Base-by-base conservation (phyloP, 2,329 filamentous ascomycete species). In the Colletotrichum kahawae region DNA sequence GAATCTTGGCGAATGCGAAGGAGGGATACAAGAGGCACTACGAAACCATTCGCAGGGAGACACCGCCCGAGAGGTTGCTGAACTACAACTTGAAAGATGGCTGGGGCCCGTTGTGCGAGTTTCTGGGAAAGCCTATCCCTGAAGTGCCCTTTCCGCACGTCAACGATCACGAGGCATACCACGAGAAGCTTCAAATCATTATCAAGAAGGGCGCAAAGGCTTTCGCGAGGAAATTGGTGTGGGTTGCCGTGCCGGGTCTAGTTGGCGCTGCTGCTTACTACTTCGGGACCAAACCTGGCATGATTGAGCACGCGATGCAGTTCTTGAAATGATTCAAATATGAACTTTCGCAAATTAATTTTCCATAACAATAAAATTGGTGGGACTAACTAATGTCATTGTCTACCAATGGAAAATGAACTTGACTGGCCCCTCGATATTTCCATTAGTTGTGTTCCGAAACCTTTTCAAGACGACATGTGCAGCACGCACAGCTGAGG, bases 31-130 rank as follows among this genome's bases (percentile, higher is more conserved):
- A 29, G 56, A 64, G 51, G 33, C 75, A 77, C 70, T 74, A 74
- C 8, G 67, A 63, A n/a, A 36, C 60, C 1, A 70, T 76, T 4
- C 73, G 67, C 0, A 34, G 62, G 12, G 54, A 74, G 8, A 76
- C 66, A 0, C 75, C 67, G 0, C 38, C 67, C 2, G 75, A 68
- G 4, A 36, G 63, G 54, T 62, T 78, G 34, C 27, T 78, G 24
- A 70, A 76, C 33, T 77, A 76, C 65, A 65, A 34, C 9, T 29
- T 74, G 18, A 79, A 81, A 24, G 81, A 84, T 31, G 82, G 82
- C 60, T 84, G 83, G 84, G 83, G 78, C 21, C 83, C 83, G 7
- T 78, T 85, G 24, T 85, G 84, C 76, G 64, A 79, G 51, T 85
- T 85, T 70, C 77, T 85, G 0, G 82, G 81, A 51, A 82, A 83